phyloP scores from a whole-genome alignment of 202 grass and related monocot genomes.

The Setaria viridis region DNA sequence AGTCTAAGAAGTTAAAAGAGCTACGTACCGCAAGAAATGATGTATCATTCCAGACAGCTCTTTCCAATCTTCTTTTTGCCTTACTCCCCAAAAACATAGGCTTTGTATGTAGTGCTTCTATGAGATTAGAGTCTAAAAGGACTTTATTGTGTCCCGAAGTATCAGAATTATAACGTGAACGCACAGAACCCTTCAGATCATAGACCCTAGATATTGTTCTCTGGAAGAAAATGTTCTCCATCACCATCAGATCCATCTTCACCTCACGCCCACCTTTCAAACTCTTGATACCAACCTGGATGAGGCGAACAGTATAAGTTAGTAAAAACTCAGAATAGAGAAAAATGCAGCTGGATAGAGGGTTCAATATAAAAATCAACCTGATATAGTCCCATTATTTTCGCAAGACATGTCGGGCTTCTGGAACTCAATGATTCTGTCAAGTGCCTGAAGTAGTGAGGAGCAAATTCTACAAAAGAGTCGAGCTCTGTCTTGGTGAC shows the following conservation, averaged over 20 bases:
- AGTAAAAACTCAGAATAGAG: slow-evolving; percentile 20
- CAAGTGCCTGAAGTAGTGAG: slow-evolving; percentile 81
- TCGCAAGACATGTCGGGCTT: slow-evolving; percentile 79
- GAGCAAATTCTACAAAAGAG: slow-evolving; percentile 86
- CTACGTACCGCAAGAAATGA: slow-evolving; percentile 82
- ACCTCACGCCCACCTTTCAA: slow-evolving; percentile 77
- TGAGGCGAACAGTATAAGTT: slow-evolving; percentile 33
- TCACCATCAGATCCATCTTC: slow-evolving; percentile 93
- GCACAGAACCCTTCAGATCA: slow-evolving; percentile 90
- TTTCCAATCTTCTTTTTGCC: slow-evolving; percentile 76
- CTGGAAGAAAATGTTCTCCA: slow-evolving; percentile 92
- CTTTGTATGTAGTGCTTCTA: slow-evolving; percentile 75
- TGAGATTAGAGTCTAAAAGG: slow-evolving; percentile 88
- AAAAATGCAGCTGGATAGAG: background rate
- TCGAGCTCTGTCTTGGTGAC: slow-evolving; percentile 91
- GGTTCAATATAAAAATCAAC: slow-evolving; percentile 44
- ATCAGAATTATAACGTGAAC: slow-evolving; percentile 87
- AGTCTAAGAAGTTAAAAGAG: background rate
- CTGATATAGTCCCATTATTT: slow-evolving; percentile 96
- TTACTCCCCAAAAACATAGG: slow-evolving; percentile 81
- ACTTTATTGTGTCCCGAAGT: slow-evolving; percentile 79
- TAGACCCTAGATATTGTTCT: slow-evolving; percentile 78
- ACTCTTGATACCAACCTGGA: slow-evolving; percentile 77
- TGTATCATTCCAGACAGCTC: slow-evolving; percentile 97
- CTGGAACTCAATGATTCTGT: slow-evolving; percentile 63